Evolutionary conservation across 2,329 filamentous ascomycete genomes (phyloP).

Genomic region (Fusarium sp.): DNA sequence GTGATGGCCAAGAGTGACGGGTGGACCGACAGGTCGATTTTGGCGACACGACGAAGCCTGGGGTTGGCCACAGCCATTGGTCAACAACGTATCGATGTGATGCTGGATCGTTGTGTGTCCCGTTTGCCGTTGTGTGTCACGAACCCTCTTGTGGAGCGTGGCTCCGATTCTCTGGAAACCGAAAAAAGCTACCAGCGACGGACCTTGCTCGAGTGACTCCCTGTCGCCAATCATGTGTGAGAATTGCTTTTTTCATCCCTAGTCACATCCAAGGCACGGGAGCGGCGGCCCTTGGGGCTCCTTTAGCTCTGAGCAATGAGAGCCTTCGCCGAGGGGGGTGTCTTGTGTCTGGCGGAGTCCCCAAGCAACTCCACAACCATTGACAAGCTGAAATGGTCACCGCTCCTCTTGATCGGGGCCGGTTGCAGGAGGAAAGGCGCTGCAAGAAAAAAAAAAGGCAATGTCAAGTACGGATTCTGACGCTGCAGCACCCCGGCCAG

Average conservation of each 20-base stretch:
- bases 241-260: conserved; percentile 23
- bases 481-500: background rate
- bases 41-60: conserved; percentile 19
- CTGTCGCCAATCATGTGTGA: conserved; percentile 41
- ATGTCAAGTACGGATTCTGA: background rate
- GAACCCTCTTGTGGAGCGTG: conserved; percentile 47
- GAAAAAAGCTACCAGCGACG: conserved; percentile 40
- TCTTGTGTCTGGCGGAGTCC: conserved; percentile 30
- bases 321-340: conserved; percentile 35
- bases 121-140: conserved; percentile 40
- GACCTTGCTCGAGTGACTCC: conserved; percentile 36
- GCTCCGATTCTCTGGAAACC: conserved; percentile 51
- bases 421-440: conserved; percentile 9
- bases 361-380: conserved; percentile 26
- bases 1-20: conserved; percentile 25
- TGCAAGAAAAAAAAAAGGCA: conserved; percentile 3
- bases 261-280: conserved; percentile 43
- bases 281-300: conserved; percentile 41
- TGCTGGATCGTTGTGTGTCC: conserved; percentile 41
- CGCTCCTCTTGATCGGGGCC: conserved; percentile 18
- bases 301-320: conserved; percentile 37
- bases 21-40: conserved; percentile 34
- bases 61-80: conserved; percentile 28
- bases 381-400: conserved; percentile 40
- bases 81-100: conserved; percentile 37